phyloP scores from a whole-genome alignment of 176 grass and related monocot species.

The Puccinellia tenuiflora region DNA sequence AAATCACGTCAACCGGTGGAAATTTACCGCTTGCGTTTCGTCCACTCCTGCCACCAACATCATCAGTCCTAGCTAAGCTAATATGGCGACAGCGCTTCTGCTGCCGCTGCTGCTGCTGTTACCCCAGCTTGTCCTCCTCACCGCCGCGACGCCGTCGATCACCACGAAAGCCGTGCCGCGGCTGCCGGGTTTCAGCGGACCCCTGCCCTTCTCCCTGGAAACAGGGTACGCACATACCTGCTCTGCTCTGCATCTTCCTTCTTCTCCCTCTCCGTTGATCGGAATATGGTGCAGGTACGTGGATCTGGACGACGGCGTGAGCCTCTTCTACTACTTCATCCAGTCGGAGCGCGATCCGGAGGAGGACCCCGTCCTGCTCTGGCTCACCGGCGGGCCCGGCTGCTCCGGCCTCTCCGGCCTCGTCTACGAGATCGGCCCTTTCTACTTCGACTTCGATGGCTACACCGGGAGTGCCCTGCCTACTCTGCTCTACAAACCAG shows the following conservation, averaged over 20 bases:
- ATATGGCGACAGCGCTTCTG: neutral
- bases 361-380: conserved; percentile 35
- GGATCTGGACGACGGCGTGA: conserved; percentile 13
- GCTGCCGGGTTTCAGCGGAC: neutral
- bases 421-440: conserved; percentile 37
- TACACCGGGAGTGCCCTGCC: conserved; percentile 34
- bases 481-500: conserved; percentile 30
- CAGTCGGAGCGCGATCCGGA: conserved; percentile 20
- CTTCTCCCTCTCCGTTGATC: neutral
- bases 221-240: neutral
- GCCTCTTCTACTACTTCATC: conserved; percentile 48
- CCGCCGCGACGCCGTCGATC: neutral
- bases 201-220: conserved; percentile 20
- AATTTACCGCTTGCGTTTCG: neutral
- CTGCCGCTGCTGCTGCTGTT: neutral
- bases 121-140: neutral
- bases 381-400: conserved; percentile 31
- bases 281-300: conserved; percentile 1
- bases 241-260: neutral
- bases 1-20: too few species aligned
- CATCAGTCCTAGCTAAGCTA: neutral
- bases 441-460: conserved; percentile 30
- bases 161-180: neutral
- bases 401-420: conserved; percentile 38
- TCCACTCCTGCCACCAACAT: neutral